Evolutionary conservation across 2,329 filamentous ascomycete species (phyloP).

Genomic region (Aspergillus floridensis): DNA sequence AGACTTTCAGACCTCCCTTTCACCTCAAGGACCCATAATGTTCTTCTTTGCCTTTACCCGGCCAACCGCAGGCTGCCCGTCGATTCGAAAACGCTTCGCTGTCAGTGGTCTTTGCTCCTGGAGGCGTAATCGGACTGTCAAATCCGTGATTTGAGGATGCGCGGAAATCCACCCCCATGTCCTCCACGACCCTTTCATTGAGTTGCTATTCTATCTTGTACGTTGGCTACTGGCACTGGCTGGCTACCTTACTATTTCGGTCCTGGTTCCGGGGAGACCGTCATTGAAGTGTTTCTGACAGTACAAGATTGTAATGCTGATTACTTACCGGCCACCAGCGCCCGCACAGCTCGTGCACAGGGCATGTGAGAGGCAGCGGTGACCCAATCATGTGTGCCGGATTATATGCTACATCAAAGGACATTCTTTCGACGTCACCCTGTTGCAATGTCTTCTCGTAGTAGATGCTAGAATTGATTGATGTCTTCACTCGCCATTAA

Average conservation of each 20-base stretch:
- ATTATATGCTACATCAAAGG: constrained; percentile 18
- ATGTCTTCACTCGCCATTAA: not conserved
- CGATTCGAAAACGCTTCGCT: constrained; percentile 15
- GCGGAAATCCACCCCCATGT: not conserved
- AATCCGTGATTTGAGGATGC: not conserved
- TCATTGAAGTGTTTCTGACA: not conserved
- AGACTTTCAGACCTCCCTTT: constrained; percentile 3
- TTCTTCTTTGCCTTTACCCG: constrained; percentile 3
- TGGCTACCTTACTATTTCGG: not conserved
- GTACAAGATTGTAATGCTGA: not conserved
- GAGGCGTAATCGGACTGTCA: constrained; percentile 1
- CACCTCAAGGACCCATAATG: constrained; percentile 9
- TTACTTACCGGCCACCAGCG: constrained; percentile 1
- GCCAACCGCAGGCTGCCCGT: constrained; percentile 1
- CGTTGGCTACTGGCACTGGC: too few relatives aligned
- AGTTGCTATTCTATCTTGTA: not conserved
- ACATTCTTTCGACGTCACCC: constrained; percentile 16
- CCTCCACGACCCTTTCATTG: not conserved
- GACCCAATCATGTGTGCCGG: constrained; percentile 20
- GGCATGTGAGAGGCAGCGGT: constrained; percentile 21
- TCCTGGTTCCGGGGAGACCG: not conserved
- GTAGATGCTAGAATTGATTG: not conserved
- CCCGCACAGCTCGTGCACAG: constrained; percentile 6
- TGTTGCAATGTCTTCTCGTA: not conserved
- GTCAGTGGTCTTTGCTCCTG: constrained; percentile 12